Conservation (phyloP, 2,329 filamentous ascomycete species). For the Alternaria brassicae region DNA sequence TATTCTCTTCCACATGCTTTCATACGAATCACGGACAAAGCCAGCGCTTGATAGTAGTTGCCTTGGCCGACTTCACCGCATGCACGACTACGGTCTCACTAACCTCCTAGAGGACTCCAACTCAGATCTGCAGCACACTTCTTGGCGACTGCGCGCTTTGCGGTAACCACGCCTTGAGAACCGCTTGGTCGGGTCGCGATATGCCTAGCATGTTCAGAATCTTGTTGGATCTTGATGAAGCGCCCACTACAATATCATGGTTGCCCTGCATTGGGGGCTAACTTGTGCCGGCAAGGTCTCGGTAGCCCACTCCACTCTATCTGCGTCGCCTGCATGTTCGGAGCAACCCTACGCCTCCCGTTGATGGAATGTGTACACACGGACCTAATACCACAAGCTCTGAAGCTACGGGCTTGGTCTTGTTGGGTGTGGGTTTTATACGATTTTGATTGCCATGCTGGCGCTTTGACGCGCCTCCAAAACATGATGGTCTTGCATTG, state of each 20-base stretch:
- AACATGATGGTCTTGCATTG: background rate
- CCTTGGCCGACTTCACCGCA: background rate
- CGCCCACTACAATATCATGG: constrained; percentile 3
- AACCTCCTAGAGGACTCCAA: background rate
- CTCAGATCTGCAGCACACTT: background rate
- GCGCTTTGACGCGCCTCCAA: background rate
- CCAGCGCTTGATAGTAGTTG: background rate
- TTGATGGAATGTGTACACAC: background rate
- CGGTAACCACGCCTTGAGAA: background rate
- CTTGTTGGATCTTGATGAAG: constrained; percentile 3
- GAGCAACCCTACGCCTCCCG: constrained; percentile 8
- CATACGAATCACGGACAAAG: background rate
- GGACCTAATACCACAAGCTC: background rate
- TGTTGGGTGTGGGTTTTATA: background rate
- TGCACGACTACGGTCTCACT: background rate
- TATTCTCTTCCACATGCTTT: background rate
- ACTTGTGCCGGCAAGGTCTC: constrained; percentile 2
- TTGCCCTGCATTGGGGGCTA: constrained; percentile 16
- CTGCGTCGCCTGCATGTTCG: constrained; percentile 10
- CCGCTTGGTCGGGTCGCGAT: background rate
- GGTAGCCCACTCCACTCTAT: background rate
- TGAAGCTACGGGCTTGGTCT: constrained; percentile 12
- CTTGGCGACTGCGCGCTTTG: background rate
- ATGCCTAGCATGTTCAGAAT: background rate
- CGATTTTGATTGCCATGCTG: constrained; percentile 2